phyloP scores from a whole-genome alignment of 306 rosid genomes.

The Dryas alaskensis region DNA sequence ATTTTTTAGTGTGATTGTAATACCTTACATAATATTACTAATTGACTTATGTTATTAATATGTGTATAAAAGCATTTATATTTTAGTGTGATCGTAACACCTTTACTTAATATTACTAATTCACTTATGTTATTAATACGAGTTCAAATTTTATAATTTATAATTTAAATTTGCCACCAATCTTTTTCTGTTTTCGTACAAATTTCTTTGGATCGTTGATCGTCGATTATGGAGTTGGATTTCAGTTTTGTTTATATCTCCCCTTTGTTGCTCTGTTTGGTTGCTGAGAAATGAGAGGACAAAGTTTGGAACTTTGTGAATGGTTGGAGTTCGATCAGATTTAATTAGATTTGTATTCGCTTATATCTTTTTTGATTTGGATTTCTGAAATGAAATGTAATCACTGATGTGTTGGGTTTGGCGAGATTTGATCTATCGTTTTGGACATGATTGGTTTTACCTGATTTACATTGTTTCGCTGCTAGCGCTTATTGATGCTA shows the following conservation, averaged over 20 bases:
- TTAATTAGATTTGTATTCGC: neutral
- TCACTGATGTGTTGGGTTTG: slow-evolving; percentile 6
- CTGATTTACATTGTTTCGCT: neutral
- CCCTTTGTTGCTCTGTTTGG: neutral
- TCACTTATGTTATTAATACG: no score
- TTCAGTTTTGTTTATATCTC: neutral
- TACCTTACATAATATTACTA: no score
- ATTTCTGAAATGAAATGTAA: slow-evolving; percentile 14
- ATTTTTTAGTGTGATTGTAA: no score
- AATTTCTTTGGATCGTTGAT: slow-evolving; percentile 34
- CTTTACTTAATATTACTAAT: no score
- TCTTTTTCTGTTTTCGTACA: neutral
- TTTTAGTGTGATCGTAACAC: no score
- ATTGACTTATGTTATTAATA: no score
- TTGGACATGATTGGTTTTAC: neutral
- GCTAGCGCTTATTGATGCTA: no score
- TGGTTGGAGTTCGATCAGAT: slow-evolving; percentile 12
- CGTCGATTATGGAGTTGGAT: slow-evolving; percentile 24
- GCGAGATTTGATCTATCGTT: slow-evolving; percentile 22
- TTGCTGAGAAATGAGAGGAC: neutral
- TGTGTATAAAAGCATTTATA: no score
- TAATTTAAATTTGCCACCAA: neutral
- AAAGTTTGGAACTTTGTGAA: slow-evolving; percentile 8
- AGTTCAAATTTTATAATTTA: no score
- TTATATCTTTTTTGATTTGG: neutral